Percentiles rank a stretch among this genome's conserved stretches.
These are phyloP conservation scores for Coemansia sp. DNA, from an alignment of 192 early-diverging fungal species.

Conservation along the genomic window DNA sequence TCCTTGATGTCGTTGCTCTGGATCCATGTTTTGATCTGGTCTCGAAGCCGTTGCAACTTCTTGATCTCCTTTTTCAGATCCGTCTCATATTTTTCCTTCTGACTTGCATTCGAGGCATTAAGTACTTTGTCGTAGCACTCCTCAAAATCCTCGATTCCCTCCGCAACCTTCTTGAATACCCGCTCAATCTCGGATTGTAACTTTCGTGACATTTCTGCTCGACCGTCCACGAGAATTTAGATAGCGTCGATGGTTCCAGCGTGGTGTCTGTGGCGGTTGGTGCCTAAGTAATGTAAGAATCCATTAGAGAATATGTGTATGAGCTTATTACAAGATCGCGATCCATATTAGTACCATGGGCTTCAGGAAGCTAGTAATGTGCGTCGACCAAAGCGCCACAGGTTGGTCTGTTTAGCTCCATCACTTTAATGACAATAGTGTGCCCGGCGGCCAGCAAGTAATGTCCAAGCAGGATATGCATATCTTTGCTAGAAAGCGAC, in stretches of 20 bases:
- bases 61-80: slow-evolving; percentile 99
- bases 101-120: slow-evolving; percentile 72
- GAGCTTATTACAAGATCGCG: background rate
- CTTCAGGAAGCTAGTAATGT: background rate
- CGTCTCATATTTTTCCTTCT: slow-evolving; percentile 96
- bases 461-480: background rate
- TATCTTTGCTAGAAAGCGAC: background rate
- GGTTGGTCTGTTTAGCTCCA: background rate
- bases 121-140: slow-evolving; percentile 86
- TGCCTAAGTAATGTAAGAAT: background rate
- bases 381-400: background rate
- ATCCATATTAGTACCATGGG: background rate
- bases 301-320: background rate
- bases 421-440: background rate
- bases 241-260: slow-evolving; percentile 9
- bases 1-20: slow-evolving; percentile 96
- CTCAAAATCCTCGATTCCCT: slow-evolving; percentile 96
- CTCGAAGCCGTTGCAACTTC: slow-evolving; percentile 91
- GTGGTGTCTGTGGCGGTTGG: slow-evolving; percentile 1
- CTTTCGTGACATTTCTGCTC: slow-evolving; percentile 40
- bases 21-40: slow-evolving; percentile 99
- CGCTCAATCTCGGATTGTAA: slow-evolving; percentile 85
- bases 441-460: background rate
- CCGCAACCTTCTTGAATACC: slow-evolving; percentile 89
- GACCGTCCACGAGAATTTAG: background rate